phyloP scores from a whole-genome alignment of 345 rosid genomes.

The Leavenworthia alabamica region DNA sequence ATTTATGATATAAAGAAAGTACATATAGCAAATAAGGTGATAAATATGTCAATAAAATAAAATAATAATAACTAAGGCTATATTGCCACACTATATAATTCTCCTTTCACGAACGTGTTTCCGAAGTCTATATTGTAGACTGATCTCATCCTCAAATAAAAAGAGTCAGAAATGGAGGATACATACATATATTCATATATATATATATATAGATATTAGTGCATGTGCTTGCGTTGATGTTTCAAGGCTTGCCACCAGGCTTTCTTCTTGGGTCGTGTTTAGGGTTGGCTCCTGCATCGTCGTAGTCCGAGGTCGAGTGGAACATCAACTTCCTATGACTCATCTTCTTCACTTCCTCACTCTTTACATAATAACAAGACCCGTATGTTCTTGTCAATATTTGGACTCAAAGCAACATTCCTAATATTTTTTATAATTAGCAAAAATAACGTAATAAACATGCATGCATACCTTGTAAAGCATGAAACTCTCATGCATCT shows the following conservation, averaged over 20 bases:
- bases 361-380: constrained; percentile 11
- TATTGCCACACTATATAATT: neutral
- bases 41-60: constrained; percentile 5
- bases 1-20: neutral
- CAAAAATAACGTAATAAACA: neutral
- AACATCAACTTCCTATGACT: constrained; percentile 51
- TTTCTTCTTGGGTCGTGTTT: constrained; percentile 58
- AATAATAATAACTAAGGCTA: constrained; percentile 1
- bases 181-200: neutral
- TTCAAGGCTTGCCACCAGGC: constrained; percentile 37
- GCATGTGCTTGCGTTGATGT: neutral
- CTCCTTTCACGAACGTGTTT: constrained; percentile 15
- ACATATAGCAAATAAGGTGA: neutral
- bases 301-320: constrained; percentile 46
- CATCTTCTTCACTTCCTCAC: constrained; percentile 12
- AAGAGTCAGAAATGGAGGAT: constrained; percentile 21
- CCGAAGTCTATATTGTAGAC: constrained; percentile 24
- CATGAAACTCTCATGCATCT: constrained; percentile 22
- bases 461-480: constrained; percentile 26
- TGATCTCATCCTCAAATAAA: constrained; percentile 29
- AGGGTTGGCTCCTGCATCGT: constrained; percentile 51
- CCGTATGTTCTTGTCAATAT: neutral
- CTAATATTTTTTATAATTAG: neutral
- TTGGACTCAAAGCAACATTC: neutral
- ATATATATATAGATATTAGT: neutral